Evolutionary conservation across 169 alveolate genomes (phyloP), one percentile per base, ranked within the genome.

Genomic region (Cryptosporidium bovis): DNA sequence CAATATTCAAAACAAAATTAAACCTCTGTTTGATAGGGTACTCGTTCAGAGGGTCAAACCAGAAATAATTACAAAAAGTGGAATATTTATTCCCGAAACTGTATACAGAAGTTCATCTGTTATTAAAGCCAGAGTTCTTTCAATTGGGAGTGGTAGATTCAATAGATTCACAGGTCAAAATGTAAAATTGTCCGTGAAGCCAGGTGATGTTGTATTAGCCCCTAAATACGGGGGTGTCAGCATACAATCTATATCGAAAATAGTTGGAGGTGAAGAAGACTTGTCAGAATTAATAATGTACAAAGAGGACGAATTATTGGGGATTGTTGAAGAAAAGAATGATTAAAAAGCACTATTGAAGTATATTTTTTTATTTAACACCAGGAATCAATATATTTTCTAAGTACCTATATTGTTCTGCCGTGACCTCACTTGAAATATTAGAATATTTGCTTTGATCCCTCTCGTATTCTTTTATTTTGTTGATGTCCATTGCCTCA

Each of bases 21-120:
- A 60, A 27, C 87, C 87, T 15, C 16, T 77, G 12, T 46, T 77
- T 58, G 71, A 77, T 62, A 56, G 87, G 18, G 87, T 77, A 20
- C 64, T 77, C 6, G 87, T 77, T 8, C 87, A 77, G 51, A 77
- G 65, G 44, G n/a, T 77, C 24, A 34, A 48, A 46, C 69, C 64
- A 7, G 56, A 77, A 40, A 53, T 48, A 0, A 62, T 77, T 8
- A 77, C 87, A 1, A 77, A 60, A 27, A 60, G 77, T 24, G 87
- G 87, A 77, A 60, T 77, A 55, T 27, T 77, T 13, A 44, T 77
- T 24, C 87, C 87, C 0, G 87, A 60, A 27, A 34, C 64, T 10
- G 5, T 62, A 0, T 29, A 33, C n/a, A 77, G 64, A 27, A 48
- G 64, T 33, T 15, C 56, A 15, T 7, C 18, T 16, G 40, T 40